These are phyloP conservation scores for Ramalina intermedia DNA, from an alignment of 495 filamentous ascomycete genomes.

Conservation along the genomic window DNA sequence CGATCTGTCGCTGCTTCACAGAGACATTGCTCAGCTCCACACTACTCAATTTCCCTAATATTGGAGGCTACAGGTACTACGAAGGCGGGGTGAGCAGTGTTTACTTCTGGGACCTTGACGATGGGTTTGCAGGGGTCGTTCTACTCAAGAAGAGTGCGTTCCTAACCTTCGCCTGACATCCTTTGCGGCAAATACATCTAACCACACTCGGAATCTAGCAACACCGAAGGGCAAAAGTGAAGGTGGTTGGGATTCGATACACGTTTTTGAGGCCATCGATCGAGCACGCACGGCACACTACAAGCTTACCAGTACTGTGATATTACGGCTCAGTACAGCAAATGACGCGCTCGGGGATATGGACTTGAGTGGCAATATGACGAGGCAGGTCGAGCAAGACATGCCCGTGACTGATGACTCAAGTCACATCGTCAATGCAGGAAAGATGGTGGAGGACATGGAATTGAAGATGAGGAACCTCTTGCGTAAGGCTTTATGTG, in stretches of 20 bases:
- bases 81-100: slow-evolving; percentile 90
- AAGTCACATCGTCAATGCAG: slow-evolving; percentile 92
- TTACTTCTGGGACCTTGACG: slow-evolving; percentile 97
- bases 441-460: slow-evolving; percentile 95
- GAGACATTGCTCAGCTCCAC: background rate
- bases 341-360: slow-evolving; percentile 67
- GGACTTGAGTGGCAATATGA: slow-evolving; percentile 96
- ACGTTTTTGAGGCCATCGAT: slow-evolving; percentile 93
- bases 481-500: slow-evolving; percentile 42
- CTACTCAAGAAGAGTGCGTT: slow-evolving; percentile 79
- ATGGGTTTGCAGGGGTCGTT: slow-evolving; percentile 93
- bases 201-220: slow-evolving; percentile 21
- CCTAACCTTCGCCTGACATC: background rate
- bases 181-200: background rate
- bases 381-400: slow-evolving; percentile 84
- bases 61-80: slow-evolving; percentile 48
- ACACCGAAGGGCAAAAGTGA: slow-evolving; percentile 54
- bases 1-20: background rate
- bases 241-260: slow-evolving; percentile 94
- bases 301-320: slow-evolving; percentile 94
- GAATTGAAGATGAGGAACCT: slow-evolving; percentile 98
- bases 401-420: slow-evolving; percentile 78
- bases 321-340: slow-evolving; percentile 65
- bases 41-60: background rate
- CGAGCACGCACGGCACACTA: slow-evolving; percentile 84